Percentiles rank a stretch among this genome's conserved stretches.
Conservation (phyloP, 2,329 filamentous ascomycete genomes). For the Eutypa lata region DNA sequence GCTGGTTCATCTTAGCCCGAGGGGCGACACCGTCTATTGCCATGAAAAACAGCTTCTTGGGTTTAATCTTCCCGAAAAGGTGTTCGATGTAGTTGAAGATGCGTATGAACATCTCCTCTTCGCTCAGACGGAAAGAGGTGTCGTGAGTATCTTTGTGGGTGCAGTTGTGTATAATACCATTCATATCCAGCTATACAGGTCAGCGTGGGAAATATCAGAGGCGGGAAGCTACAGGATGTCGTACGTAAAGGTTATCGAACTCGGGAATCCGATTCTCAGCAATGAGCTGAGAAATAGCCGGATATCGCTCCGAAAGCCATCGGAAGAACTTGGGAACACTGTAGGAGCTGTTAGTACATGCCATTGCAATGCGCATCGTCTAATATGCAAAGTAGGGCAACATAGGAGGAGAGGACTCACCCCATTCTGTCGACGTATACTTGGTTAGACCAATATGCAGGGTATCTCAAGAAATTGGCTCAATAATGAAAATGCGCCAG, state of each 20-base stretch:
- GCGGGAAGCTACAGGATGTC: constrained; percentile 24
- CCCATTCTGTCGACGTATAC: background rate
- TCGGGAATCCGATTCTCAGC: constrained; percentile 98
- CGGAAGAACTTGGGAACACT: constrained; percentile 88
- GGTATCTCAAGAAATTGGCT: background rate
- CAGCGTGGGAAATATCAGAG: constrained; percentile 18
- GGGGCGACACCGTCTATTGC: constrained; percentile 97
- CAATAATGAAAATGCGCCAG: background rate
- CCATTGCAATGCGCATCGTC: background rate
- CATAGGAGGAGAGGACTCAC: background rate
- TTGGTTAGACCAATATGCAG: background rate
- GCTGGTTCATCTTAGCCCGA: constrained; percentile 99
- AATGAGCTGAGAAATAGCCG: constrained; percentile 95
- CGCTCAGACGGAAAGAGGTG: constrained; percentile 85
- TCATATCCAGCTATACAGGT: constrained; percentile 76
- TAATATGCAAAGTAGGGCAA: background rate
- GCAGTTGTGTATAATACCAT: constrained; percentile 99
- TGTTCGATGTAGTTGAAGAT: constrained; percentile 99
- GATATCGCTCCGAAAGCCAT: constrained; percentile 99
- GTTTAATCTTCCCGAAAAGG: constrained; percentile 97
- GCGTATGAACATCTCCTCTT: constrained; percentile 99
- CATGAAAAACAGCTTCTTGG: constrained; percentile 99
- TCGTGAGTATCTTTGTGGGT: constrained; percentile 96
- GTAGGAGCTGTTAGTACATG: constrained; percentile 14
- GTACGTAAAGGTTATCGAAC: constrained; percentile 91